These are phyloP conservation scores for Suillus paluster DNA, from an alignment of 768 basidiomycete species.

Conservation along the genomic window DNA sequence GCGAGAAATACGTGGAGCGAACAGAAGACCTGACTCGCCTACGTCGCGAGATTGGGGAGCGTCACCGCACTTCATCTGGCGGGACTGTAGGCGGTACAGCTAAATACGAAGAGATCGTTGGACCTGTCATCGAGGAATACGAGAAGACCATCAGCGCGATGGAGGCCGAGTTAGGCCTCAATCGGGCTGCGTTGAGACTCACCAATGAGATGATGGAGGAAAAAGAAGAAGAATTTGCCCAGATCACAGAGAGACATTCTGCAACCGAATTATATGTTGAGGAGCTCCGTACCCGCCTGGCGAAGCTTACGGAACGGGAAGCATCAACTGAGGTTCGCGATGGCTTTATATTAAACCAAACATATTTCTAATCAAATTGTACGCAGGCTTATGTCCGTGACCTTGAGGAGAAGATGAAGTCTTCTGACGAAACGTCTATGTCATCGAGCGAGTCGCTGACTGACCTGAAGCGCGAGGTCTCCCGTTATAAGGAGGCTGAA, in stretches of 20 bases:
- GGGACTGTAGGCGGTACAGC: conserved; percentile 71
- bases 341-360: background rate
- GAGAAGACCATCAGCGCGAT: conserved; percentile 96
- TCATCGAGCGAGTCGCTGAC: conserved; percentile 78
- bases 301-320: conserved; percentile 87
- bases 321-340: conserved; percentile 80
- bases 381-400: conserved; percentile 89
- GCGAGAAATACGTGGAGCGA: conserved; percentile 84
- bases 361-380: conserved; percentile 6
- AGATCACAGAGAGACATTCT: conserved; percentile 68
- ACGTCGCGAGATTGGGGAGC: conserved; percentile 78
- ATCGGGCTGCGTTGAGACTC: conserved; percentile 83
- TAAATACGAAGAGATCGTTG: conserved; percentile 91
- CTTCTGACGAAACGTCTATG: conserved; percentile 78
- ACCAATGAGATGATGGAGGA: conserved; percentile 94
- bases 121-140: conserved; percentile 98
- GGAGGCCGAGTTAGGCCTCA: conserved; percentile 90
- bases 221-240: conserved; percentile 79
- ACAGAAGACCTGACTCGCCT: conserved; percentile 86
- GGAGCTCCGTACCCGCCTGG: conserved; percentile 79
- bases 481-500: conserved; percentile 78
- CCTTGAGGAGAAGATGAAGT: conserved; percentile 89
- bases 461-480: conserved; percentile 84
- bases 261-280: conserved; percentile 87
- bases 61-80: conserved; percentile 58